phyloP scores from a whole-genome alignment of 768 basidiomycete species.

The Kwoniella dendrophila region DNA sequence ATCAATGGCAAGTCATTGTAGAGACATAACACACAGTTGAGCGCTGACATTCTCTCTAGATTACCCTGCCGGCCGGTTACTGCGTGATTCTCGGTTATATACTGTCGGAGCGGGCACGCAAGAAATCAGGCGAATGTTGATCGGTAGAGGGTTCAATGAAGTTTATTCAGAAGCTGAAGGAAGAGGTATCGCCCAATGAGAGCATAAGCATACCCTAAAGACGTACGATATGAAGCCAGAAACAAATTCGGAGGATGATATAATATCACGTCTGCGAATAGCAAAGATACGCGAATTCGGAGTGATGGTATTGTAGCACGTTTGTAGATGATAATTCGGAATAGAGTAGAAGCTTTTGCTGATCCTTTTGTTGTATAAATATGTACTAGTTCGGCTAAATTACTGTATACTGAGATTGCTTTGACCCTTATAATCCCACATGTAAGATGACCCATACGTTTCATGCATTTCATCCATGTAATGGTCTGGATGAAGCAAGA shows the following conservation, averaged over 20 bases:
- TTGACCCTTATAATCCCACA: too few relatives aligned
- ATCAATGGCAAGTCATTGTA: slow-evolving; percentile 70
- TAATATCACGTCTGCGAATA: not conserved
- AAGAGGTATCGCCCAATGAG: slow-evolving; percentile 37
- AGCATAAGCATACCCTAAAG: not conserved
- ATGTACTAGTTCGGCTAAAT: not conserved
- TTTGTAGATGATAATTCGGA: not conserved
- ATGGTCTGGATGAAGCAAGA: too few relatives aligned
- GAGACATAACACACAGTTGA: not conserved
- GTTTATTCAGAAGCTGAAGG: slow-evolving; percentile 38
- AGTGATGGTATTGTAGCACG: not conserved
- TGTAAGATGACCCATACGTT: too few relatives aligned
- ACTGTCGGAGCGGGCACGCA: slow-evolving; percentile 96
- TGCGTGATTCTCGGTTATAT: slow-evolving; percentile 85
- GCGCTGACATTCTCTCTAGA: slow-evolving; percentile 67
- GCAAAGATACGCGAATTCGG: not conserved
- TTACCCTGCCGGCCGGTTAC: slow-evolving; percentile 82
- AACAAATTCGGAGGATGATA: not conserved
- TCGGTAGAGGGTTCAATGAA: slow-evolving; percentile 88
- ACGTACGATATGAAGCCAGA: not conserved
- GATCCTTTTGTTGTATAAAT: not conserved
- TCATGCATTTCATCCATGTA: too few relatives aligned
- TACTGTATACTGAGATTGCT: too few relatives aligned
- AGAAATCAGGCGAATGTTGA: slow-evolving; percentile 90
- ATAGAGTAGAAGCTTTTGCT: too few relatives aligned